Conservation (phyloP, 2,329 filamentous ascomycete species). For the Furcasterigmium furcatum region DNA sequence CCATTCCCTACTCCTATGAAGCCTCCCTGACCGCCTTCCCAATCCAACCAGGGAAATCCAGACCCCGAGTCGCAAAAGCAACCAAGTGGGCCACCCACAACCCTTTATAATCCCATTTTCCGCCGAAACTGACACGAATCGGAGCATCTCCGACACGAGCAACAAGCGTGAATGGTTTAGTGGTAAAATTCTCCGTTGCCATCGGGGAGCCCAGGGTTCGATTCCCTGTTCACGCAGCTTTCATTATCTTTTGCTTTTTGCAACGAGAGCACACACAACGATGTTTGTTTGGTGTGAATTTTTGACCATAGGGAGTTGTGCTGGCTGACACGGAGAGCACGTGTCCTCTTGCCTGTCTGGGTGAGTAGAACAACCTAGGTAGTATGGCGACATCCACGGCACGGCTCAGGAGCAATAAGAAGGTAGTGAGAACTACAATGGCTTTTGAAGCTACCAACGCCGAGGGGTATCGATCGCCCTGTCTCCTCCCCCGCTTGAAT, state of each 20-base stretch:
- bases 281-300: too few relatives aligned
- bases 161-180: slow-evolving; percentile 6
- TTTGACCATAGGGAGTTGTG: too few relatives aligned
- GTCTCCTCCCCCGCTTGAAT: background rate
- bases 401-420: too few relatives aligned
- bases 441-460: too few relatives aligned
- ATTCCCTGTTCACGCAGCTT: slow-evolving; percentile 6
- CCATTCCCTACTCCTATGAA: too few relatives aligned
- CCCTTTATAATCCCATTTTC: background rate
- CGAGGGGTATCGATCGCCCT: background rate
- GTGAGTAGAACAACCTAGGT: too few relatives aligned
- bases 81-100: background rate
- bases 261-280: background rate
- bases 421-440: too few relatives aligned
- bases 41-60: too few relatives aligned
- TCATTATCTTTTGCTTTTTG: background rate
- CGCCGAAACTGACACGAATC: background rate
- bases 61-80: background rate
- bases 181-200: slow-evolving; percentile 7
- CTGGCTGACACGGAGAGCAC: too few relatives aligned
- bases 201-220: slow-evolving; percentile 7
- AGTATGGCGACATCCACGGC: too few relatives aligned
- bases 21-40: too few relatives aligned
- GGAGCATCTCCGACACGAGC: background rate
- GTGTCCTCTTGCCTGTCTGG: too few relatives aligned